Evolutionary conservation across 2,329 filamentous ascomycete species (phyloP), one percentile per base, ranked within the genome.

Genomic region (Aspergillus viridinutans): DNA sequence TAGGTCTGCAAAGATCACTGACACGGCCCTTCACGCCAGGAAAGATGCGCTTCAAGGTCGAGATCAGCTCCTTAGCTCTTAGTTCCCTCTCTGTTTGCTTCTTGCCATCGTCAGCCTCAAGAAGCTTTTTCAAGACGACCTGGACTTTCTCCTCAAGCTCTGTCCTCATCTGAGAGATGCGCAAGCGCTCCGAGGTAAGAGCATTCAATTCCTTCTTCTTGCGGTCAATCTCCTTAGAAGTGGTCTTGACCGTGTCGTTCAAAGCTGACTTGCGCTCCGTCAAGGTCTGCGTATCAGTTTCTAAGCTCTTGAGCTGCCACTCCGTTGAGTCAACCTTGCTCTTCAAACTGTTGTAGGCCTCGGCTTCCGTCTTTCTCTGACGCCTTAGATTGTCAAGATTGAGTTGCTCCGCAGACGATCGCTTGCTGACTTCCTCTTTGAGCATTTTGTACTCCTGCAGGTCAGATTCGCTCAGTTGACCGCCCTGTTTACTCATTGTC

Each of bases 191-290:
- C 0, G 92, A 96, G 60, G 90, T 89, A 43, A 95, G 80, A 54
- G 87, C 85, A 70, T 96, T 94, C 69, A 92, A 89, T 58, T 94
- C 89, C 70, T 93, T 95, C 77, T 96, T 96, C 79, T 96, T 97
- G 25, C 80, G 76, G 29, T 92, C 88, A 51, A 96, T 90, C n/a
- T 94, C 89, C 59, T 85, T 83, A 7, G 85, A 82, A n/a, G 89
- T 82, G 49, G 89, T 81, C 62, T 88, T 87, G 58, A 88, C 83
- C 7, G 80, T 79, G 10, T 81, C 77, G 58, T 89, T 85, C 12
- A 87, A 82, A 4, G 83, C 76, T 42, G 83, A 78, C 65, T 85
- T 89, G 56, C 90, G 85, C 65, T 91, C 86, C 58, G 83, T 81
- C 58, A 95, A 84, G 17, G 82, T 83, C 42, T 81, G 76, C 17